Evolutionary conservation across 345 rosid genomes (phyloP).

Genomic region (Pugionium dolabratum): DNA sequence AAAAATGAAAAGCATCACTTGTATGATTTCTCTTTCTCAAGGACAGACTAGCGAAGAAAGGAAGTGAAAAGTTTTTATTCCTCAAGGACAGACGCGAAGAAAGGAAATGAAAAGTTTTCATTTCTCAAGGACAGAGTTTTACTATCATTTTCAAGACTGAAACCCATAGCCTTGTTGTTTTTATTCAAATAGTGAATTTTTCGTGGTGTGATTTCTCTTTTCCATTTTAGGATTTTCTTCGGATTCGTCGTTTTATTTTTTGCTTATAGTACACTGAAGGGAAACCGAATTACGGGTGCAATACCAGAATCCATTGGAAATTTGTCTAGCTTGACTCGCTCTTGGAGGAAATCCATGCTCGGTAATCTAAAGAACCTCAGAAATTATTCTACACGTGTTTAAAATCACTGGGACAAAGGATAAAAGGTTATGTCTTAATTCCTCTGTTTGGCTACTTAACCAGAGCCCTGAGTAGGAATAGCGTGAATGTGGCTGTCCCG

Average conservation of each 20-base stretch:
- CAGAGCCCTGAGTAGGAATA: slow-evolving; percentile 89
- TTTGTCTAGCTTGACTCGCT: slow-evolving; percentile 70
- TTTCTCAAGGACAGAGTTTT: neutral
- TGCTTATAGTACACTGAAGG: slow-evolving; percentile 71
- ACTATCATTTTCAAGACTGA: slow-evolving; percentile 10
- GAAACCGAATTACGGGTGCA: slow-evolving; percentile 79
- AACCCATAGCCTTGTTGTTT: slow-evolving; percentile 16
- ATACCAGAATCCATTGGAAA: slow-evolving; percentile 90
- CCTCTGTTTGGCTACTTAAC: slow-evolving; percentile 22
- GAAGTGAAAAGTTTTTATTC: neutral
- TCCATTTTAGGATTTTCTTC: slow-evolving; percentile 17
- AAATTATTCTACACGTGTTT: slow-evolving; percentile 14
- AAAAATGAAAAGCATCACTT: too few species aligned
- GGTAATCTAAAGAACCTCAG: slow-evolving; percentile 89
- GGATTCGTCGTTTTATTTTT: slow-evolving; percentile 6
- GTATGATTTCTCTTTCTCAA: too few species aligned
- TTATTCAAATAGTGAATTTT: slow-evolving; percentile 17
- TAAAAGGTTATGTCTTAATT: slow-evolving; percentile 14
- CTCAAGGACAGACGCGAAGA: neutral
- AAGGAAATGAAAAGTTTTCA: neutral
- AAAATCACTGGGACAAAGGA: slow-evolving; percentile 12
- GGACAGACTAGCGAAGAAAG: too few species aligned
- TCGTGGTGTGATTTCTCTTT: neutral
- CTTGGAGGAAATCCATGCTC: slow-evolving; percentile 73
- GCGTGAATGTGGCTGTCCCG: slow-evolving; percentile 75